These are phyloP conservation scores for Tuber aestivum DNA, from an alignment of 495 filamentous ascomycete species.

Conservation along the genomic window DNA sequence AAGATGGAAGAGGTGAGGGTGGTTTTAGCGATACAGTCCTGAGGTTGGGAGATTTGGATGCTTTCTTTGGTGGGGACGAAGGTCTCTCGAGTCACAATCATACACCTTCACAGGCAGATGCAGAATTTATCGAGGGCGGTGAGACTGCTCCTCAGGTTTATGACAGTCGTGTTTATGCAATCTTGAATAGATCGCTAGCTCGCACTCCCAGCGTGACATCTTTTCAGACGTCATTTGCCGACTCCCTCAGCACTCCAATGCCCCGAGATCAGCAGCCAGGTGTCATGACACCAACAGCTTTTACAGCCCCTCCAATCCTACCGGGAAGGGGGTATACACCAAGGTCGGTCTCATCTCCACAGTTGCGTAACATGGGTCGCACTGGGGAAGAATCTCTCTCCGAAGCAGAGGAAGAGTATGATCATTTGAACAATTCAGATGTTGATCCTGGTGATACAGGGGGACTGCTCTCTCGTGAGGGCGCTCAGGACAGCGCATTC, in stretches of 20 bases:
- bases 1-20: slow-evolving; percentile 65
- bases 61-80: slow-evolving; percentile 73
- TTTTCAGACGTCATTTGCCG: slow-evolving; percentile 82
- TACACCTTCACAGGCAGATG: slow-evolving; percentile 47
- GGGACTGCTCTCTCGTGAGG: slow-evolving; percentile 25
- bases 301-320: slow-evolving; percentile 42
- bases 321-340: slow-evolving; percentile 30
- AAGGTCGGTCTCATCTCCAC: slow-evolving; percentile 37
- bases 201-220: slow-evolving; percentile 66
- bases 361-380: slow-evolving; percentile 33
- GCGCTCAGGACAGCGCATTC: slow-evolving; percentile 32
- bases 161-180: slow-evolving; percentile 87
- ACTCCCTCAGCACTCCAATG: slow-evolving; percentile 45
- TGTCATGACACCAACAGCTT: slow-evolving; percentile 44
- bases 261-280: slow-evolving; percentile 31
- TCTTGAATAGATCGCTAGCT: slow-evolving; percentile 63
- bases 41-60: slow-evolving; percentile 87
- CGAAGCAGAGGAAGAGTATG: slow-evolving; percentile 37
- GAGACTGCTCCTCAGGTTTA: slow-evolving; percentile 82
- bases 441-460: slow-evolving; percentile 26
- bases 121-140: slow-evolving; percentile 54
- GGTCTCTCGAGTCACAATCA: slow-evolving; percentile 51
- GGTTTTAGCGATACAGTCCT: slow-evolving; percentile 68
- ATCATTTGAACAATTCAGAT: slow-evolving; percentile 34
- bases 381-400: slow-evolving; percentile 38